Evolutionary conservation across 1,284 basidiomycete species (phyloP).

Genomic region (Boletus semigastroideus): DNA sequence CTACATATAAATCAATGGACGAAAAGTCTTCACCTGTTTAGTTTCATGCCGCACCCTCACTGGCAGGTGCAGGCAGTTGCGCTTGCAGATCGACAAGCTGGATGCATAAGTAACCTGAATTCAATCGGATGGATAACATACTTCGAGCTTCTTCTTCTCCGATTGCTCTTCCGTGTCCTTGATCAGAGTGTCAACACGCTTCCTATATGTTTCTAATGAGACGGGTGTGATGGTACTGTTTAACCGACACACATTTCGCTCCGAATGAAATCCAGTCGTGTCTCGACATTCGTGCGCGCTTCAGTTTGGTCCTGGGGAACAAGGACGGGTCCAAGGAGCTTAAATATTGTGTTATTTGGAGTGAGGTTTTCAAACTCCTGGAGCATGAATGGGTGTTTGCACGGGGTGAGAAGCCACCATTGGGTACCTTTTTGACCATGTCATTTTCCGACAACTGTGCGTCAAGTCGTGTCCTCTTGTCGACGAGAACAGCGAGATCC

Average conservation of each 20-base stretch:
- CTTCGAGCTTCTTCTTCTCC: slow-evolving; percentile 81
- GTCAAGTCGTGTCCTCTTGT: slow-evolving; percentile 80
- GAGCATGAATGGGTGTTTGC: not conserved
- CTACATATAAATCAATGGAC: not conserved
- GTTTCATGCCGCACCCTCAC: not conserved
- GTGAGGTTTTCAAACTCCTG: slow-evolving; percentile 86
- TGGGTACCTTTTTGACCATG: slow-evolving; percentile 79
- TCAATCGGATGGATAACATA: slow-evolving; percentile 27
- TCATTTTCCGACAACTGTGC: slow-evolving; percentile 92
- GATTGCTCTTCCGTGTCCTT: slow-evolving; percentile 73
- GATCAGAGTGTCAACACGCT: slow-evolving; percentile 77
- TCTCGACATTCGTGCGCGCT: slow-evolving; percentile 89
- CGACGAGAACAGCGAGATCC: slow-evolving; percentile 71
- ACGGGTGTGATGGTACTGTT: not conserved
- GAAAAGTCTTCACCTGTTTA: not conserved
- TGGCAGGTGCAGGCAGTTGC: slow-evolving; percentile 43
- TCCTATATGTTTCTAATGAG: slow-evolving; percentile 51
- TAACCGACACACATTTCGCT: slow-evolving; percentile 76
- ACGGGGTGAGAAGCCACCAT: not conserved
- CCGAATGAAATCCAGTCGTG: slow-evolving; percentile 88
- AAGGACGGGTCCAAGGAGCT: slow-evolving; percentile 89
- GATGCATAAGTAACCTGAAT: slow-evolving; percentile 14
- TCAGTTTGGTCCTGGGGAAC: slow-evolving; percentile 89
- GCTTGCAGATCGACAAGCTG: slow-evolving; percentile 68
- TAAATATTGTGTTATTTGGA: slow-evolving; percentile 83